phyloP scores from a whole-genome alignment of 108 stramenopile genomes.

The Cyclotella sp. region DNA sequence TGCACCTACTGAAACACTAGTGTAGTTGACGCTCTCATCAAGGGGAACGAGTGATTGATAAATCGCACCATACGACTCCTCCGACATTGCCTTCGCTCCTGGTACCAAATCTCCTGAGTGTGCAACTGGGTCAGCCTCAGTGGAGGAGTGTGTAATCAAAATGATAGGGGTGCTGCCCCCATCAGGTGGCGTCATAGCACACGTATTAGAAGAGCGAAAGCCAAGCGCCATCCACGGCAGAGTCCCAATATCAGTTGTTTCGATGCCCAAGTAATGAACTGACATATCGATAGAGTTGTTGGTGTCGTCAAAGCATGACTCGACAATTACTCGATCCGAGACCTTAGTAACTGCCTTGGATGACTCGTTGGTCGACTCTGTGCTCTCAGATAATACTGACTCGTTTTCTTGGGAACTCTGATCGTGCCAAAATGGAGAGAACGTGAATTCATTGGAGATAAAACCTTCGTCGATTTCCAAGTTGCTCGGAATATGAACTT shows the following conservation, averaged over 20 bases:
- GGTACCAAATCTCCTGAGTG: conserved; percentile 26
- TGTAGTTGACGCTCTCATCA: conserved; percentile 27
- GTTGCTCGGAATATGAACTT: conserved; percentile 53
- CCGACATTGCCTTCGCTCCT: conserved; percentile 25
- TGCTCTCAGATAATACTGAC: not conserved
- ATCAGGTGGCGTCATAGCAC: conserved; percentile 51
- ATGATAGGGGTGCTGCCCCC: conserved; percentile 44
- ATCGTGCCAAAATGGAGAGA: conserved; percentile 47
- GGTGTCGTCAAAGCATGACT: conserved; percentile 54
- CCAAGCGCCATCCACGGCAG: conserved; percentile 56
- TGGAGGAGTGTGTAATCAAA: conserved; percentile 30
- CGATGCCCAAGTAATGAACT: conserved; percentile 37
- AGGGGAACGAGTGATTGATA: conserved; percentile 37
- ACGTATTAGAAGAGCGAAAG: conserved; percentile 36
- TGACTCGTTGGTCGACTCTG: not conserved
- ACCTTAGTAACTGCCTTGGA: conserved; percentile 34
- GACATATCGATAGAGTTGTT: conserved; percentile 41
- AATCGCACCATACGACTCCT: conserved; percentile 26
- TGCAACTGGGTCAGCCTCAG: conserved; percentile 15
- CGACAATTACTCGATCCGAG: conserved; percentile 42
- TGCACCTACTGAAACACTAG: conserved; percentile 23
- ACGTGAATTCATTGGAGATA: conserved; percentile 53
- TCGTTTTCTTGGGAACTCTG: not conserved
- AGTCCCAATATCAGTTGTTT: conserved; percentile 21
- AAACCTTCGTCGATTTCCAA: conserved; percentile 57